Base-by-base conservation (phyloP, 352 stramenopile genomes). In the Pythium phragmitis region DNA sequence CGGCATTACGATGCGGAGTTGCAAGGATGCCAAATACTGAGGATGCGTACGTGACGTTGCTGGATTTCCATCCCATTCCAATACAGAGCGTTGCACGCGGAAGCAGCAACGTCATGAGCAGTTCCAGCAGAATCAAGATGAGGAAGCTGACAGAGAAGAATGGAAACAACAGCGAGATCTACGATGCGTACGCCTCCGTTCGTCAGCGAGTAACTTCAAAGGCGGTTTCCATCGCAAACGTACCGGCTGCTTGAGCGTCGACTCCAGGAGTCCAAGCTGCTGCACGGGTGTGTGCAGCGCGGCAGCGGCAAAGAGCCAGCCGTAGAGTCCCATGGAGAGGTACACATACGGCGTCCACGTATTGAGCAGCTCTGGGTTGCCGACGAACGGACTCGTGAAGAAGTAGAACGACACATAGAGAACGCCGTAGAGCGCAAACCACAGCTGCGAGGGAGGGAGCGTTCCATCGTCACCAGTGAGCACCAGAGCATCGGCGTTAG, bases 281-380 rank as follows among this genome's bases (percentile, higher is more conserved):
- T 87, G 78, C 51, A 93, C 68, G 16, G 87, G 85, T 11, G 83
- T 90, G 59, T 95, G 85, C 52, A 95, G 57, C 28, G 76, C 83
- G 0, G 84, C 85, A 7, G 87, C 87, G 1, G 83, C 85, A 34
- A 92, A 78, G 23, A 95, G 82, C 87, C 87, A 95, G 23, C 73
- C 85, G 60, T 95, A 95, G 62, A 95, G 77, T 12, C 73, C 77
- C 84, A 95, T 93, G 36, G 85, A 94, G 39, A 93, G 70, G 74
- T 95, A 95, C 14, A 95, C 87, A 61, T 95, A 95, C 17, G 85
- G 82, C 59, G 87, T 95, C 87, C 87, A 95, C 43, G 79, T 86
- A 64, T 89, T 87, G 28, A 93, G 73, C 43, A 95, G 73, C 70
- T 95, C 87, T 7, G 82, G 82, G 57, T 94, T 94, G 21, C 81